Conservation (phyloP, 75 land plant genomes). For the Azolla pinnata region DNA sequence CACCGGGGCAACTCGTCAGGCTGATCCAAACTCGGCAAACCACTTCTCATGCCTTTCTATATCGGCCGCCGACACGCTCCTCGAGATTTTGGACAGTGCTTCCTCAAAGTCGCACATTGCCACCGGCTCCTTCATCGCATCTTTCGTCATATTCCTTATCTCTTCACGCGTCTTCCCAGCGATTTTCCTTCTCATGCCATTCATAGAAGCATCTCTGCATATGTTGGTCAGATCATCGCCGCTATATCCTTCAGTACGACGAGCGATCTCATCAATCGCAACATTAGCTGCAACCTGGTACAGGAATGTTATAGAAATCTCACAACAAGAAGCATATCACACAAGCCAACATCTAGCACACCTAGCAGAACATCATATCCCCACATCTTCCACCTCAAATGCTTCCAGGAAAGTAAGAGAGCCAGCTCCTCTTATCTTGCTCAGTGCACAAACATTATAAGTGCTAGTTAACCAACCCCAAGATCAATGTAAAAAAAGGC, state of each 20-base stretch:
- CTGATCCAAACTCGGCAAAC: slow-evolving; percentile 90
- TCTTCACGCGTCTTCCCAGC: slow-evolving; percentile 96
- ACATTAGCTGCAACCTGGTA: slow-evolving; percentile 91
- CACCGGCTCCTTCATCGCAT: slow-evolving; percentile 86
- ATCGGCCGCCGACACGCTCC: slow-evolving; percentile 73
- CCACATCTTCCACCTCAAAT: no score
- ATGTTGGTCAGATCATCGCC: slow-evolving; percentile 97
- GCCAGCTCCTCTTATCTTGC: no score
- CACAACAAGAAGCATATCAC: no score
- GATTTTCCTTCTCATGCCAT: slow-evolving; percentile 95
- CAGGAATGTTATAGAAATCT: no score
- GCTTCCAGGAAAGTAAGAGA: no score
- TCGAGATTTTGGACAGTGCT: slow-evolving; percentile 74
- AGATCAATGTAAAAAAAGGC: no score
- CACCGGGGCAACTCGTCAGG: no score
- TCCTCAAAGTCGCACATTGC: slow-evolving; percentile 97
- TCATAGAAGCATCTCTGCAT: slow-evolving; percentile 91
- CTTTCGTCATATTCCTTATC: slow-evolving; percentile 92
- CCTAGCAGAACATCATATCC: no score
- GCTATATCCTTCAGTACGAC: slow-evolving; percentile 93
- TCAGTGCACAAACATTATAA: no score
- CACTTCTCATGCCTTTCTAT: slow-evolving; percentile 94
- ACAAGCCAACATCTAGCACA: no score
- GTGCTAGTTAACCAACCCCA: no score
- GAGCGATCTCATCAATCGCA: slow-evolving; percentile 77